A percentile compares a stretch with the other conserved stretches of the same genome.
phyloP scores from a whole-genome alignment of 352 stramenopile genomes.

The Phytophthora gonapodyides region DNA sequence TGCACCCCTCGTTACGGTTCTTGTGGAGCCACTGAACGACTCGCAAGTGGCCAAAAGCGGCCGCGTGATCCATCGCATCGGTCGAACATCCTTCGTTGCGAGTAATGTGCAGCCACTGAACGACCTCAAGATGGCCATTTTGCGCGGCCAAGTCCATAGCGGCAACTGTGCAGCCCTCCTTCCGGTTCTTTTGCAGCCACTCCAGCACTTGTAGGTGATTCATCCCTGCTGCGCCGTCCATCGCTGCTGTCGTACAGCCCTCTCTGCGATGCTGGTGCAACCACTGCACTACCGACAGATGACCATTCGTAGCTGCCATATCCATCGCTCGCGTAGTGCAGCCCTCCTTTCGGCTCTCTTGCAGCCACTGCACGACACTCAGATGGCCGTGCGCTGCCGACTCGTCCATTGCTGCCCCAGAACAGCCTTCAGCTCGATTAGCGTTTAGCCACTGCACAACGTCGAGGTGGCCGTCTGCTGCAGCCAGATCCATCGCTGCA shows the following conservation, averaged over 20 bases:
- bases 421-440: conserved; percentile 33
- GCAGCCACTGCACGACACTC: conserved; percentile 31
- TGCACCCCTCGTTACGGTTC: conserved; percentile 31
- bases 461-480: conserved; percentile 28
- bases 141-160: conserved; percentile 34
- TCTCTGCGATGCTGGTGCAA: conserved; percentile 33
- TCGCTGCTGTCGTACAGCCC: conserved; percentile 32
- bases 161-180: conserved; percentile 24
- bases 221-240: conserved; percentile 21
- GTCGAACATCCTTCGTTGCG: conserved; percentile 24
- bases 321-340: conserved; percentile 38
- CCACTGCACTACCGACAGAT: conserved; percentile 36
- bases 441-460: conserved; percentile 37
- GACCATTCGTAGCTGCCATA: conserved; percentile 27
- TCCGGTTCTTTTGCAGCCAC: conserved; percentile 37
- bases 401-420: conserved; percentile 35
- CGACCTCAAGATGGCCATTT: conserved; percentile 22
- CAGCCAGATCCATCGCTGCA: conserved; percentile 33
- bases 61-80: conserved; percentile 33
- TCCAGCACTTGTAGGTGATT: conserved; percentile 29
- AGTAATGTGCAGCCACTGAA: conserved; percentile 31
- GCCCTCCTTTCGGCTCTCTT: conserved; percentile 33
- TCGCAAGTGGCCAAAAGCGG: conserved; percentile 26
- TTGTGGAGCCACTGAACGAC: conserved; percentile 32
- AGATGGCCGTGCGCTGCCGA: conserved; percentile 31